Conservation (phyloP, 2,329 filamentous ascomycete species). For the Epichloe uncinata region DNA sequence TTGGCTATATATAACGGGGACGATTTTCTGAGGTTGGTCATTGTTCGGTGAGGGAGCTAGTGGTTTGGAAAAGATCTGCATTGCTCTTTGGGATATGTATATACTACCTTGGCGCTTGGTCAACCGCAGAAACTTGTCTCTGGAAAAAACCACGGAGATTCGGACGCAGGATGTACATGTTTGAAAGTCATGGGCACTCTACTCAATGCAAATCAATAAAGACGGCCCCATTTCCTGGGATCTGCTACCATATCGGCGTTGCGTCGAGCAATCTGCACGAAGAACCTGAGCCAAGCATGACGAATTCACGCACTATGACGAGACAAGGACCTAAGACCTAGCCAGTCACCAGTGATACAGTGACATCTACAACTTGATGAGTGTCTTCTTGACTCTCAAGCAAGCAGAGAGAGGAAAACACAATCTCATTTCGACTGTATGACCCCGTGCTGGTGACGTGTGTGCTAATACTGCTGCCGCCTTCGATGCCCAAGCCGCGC, state of each 20-base stretch:
- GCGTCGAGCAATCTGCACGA: too few relatives aligned
- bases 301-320: too few relatives aligned
- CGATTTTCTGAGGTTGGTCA: background rate
- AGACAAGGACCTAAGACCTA: too few relatives aligned
- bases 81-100: background rate
- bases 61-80: background rate
- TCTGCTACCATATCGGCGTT: too few relatives aligned
- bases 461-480: too few relatives aligned
- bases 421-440: too few relatives aligned
- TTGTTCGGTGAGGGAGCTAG: background rate
- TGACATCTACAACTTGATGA: too few relatives aligned
- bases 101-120: conserved; percentile 1
- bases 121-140: background rate
- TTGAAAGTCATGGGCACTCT: background rate
- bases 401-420: too few relatives aligned
- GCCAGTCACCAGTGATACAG: too few relatives aligned
- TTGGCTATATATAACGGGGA: background rate
- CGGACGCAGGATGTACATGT: background rate
- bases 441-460: too few relatives aligned
- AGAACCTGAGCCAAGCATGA: too few relatives aligned
- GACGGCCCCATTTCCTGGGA: background rate
- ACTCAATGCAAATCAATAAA: background rate
- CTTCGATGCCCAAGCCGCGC: background rate
- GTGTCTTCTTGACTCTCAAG: too few relatives aligned
- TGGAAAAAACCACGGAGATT: background rate